Conservation (phyloP, 2,329 filamentous ascomycete species). For the Aspergillus floridensis region DNA sequence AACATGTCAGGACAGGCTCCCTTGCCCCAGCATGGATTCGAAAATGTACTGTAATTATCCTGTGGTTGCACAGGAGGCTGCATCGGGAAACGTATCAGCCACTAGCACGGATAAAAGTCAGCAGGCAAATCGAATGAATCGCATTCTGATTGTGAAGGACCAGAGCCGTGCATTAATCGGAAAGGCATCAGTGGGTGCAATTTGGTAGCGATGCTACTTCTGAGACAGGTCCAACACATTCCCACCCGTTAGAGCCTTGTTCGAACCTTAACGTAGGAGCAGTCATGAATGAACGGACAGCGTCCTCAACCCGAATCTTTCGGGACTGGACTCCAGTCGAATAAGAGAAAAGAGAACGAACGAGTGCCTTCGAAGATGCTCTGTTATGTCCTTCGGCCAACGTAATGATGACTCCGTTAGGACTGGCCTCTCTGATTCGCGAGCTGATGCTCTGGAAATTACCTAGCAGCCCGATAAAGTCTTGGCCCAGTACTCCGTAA, state of each 20-base stretch:
- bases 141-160: not conserved
- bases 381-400: not conserved
- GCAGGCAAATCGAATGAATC: conserved; percentile 1
- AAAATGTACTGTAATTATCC: conserved; percentile 3
- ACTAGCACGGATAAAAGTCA: conserved; percentile 4
- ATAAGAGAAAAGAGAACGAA: not conserved
- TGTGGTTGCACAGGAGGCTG: conserved; percentile 9
- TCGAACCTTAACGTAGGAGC: conserved; percentile 1
- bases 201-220: conserved; percentile 2
- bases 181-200: not conserved
- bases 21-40: not conserved
- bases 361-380: not conserved
- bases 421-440: not conserved
- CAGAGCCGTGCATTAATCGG: conserved; percentile 1
- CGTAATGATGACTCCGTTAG: not conserved
- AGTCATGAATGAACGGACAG: not conserved
- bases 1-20: not conserved
- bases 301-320: not conserved
- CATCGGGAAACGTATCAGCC: conserved; percentile 1
- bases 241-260: conserved; percentile 2
- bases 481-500: not conserved
- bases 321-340: not conserved
- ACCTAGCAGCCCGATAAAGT: not conserved
- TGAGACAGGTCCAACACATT: conserved; percentile 1
- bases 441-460: not conserved